These are phyloP conservation scores for Lasiodiplodia theobromae DNA, from an alignment of 2,329 filamentous ascomycete genomes.

Conservation along the genomic window DNA sequence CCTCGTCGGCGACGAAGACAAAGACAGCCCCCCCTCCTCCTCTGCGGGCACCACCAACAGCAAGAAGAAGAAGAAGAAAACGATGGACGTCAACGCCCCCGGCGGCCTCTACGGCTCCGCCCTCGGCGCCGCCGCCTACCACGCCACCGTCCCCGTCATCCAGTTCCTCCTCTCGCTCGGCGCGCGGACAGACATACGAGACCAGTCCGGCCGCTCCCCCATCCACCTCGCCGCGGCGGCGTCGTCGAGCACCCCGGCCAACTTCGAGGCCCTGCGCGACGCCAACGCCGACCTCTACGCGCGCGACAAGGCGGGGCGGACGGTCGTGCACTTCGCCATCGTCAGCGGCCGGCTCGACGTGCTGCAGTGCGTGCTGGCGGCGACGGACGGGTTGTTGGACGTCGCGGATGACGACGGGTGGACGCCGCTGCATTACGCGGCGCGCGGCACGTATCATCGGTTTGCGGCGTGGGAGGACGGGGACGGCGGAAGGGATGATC, in stretches of 20 bases:
- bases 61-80: too few species aligned
- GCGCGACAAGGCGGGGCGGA: not conserved
- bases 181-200: not conserved
- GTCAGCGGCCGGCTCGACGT: not conserved
- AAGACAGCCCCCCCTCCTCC: too few species aligned
- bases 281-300: not conserved
- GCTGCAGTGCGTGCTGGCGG: not conserved
- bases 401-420: conserved; percentile 1
- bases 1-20: too few species aligned
- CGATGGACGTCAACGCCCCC: not conserved
- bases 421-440: conserved; percentile 4
- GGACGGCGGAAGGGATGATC: not conserved
- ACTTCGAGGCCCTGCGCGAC: not conserved
- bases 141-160: not conserved
- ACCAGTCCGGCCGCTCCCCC: not conserved
- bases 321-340: not conserved
- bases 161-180: not conserved
- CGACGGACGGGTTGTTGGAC: conserved; percentile 1
- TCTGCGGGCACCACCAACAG: not conserved
- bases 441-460: not conserved
- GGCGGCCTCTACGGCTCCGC: not conserved
- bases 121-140: not conserved
- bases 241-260: not conserved
- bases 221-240: not conserved
- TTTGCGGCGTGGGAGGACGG: not conserved